phyloP scores from a whole-genome alignment of 202 grass and related monocot species.

The Panicum virgatum region DNA sequence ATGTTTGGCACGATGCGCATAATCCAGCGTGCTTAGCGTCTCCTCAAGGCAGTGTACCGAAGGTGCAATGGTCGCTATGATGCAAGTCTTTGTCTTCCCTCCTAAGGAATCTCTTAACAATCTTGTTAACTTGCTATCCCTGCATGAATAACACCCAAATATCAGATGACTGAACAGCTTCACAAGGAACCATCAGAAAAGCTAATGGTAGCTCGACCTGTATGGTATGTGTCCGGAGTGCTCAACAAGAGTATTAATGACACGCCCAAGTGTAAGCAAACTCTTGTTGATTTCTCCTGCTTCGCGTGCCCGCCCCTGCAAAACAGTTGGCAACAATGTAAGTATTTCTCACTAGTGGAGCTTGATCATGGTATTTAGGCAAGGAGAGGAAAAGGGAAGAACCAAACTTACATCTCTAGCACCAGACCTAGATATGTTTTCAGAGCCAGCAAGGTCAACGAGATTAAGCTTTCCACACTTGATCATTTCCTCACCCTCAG shows the following conservation, averaged over 20 bases:
- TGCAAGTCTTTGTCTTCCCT: conserved; percentile 88
- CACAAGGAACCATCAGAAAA: conserved; percentile 15
- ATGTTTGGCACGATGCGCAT: conserved; percentile 80
- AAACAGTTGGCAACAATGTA: conserved; percentile 5
- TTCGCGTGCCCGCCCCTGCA: conserved; percentile 76
- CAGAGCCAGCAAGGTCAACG: conserved; percentile 85
- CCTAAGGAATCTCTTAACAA: conserved; percentile 87
- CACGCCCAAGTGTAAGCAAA: conserved; percentile 90
- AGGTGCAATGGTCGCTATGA: conserved; percentile 84
- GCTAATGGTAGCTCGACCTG: conserved; percentile 47
- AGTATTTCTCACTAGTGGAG: neutral
- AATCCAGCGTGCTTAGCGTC: conserved; percentile 89
- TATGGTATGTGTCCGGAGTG: conserved; percentile 92
- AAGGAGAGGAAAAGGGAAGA: neutral
- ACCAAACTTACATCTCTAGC: conserved; percentile 68
- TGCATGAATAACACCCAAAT: conserved; percentile 40
- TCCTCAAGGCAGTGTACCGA: conserved; percentile 83
- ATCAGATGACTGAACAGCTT: conserved; percentile 28
- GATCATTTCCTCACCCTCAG: conserved; percentile 81
- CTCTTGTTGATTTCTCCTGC: conserved; percentile 96
- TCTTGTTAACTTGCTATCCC: conserved; percentile 93
- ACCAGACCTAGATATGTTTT: conserved; percentile 80
- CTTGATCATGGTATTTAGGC: neutral
- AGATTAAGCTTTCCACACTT: conserved; percentile 92
- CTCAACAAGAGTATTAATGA: conserved; percentile 87